These are phyloP conservation scores for Ceratocystis colombiana DNA, from an alignment of 2,329 filamentous ascomycete species.

Conservation along the genomic window DNA sequence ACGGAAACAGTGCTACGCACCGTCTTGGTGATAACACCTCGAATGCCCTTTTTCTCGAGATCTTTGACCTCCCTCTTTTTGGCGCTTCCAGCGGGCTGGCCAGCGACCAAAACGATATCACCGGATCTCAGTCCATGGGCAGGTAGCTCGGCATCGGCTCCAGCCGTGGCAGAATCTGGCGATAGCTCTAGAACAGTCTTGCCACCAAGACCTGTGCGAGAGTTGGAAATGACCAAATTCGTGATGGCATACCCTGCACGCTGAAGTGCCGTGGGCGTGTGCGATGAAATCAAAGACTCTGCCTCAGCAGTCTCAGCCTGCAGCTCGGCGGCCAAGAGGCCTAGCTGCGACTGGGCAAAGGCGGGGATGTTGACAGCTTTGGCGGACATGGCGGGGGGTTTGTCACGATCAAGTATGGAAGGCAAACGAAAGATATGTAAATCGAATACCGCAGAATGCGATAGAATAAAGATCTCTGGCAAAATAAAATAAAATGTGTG, in stretches of 20 bases:
- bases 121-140: constrained; percentile 67
- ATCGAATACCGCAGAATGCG: background rate
- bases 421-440: background rate
- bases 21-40: constrained; percentile 61
- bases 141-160: constrained; percentile 42
- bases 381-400: constrained; percentile 32
- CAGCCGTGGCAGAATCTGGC: constrained; percentile 58
- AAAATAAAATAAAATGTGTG: background rate
- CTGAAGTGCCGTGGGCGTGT: constrained; percentile 59
- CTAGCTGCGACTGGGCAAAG: constrained; percentile 62
- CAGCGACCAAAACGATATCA: constrained; percentile 66
- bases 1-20: constrained; percentile 51
- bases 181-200: constrained; percentile 75
- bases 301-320: constrained; percentile 63
- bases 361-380: constrained; percentile 50
- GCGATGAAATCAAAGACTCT: constrained; percentile 53
- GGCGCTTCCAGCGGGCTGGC: constrained; percentile 62
- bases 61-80: constrained; percentile 64
- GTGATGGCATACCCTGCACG: constrained; percentile 69
- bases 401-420: background rate
- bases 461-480: background rate
- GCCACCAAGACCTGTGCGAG: constrained; percentile 84
- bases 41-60: constrained; percentile 55
- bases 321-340: constrained; percentile 60
- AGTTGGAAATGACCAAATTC: constrained; percentile 62